phyloP scores from a whole-genome alignment of 169 alveolate species.

The Plasmodium relictum region DNA sequence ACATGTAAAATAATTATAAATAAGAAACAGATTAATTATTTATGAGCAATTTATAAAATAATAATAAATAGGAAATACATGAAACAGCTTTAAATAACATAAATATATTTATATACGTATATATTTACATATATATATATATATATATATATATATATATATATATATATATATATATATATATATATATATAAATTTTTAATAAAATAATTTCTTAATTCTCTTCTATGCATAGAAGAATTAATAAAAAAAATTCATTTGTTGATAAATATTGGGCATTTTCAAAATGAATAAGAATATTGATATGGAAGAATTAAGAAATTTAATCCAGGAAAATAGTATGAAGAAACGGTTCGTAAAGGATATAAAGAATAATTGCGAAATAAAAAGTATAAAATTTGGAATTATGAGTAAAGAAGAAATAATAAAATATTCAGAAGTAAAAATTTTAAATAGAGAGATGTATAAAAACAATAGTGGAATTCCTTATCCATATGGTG shows the following conservation, averaged over 20 bases:
- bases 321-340: slow-evolving; percentile 13
- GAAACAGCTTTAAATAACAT: not conserved
- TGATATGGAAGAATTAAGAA: slow-evolving; percentile 30
- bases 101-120: not conserved
- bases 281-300: not conserved
- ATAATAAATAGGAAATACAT: no score
- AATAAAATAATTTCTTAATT: not conserved
- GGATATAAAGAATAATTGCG: slow-evolving; percentile 54
- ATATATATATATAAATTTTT: not conserved
- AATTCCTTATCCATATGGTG: slow-evolving; percentile 88
- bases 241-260: not conserved
- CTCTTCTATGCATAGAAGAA: slow-evolving; percentile 1
- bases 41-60: no score
- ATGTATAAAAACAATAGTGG: slow-evolving; percentile 84
- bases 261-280: not conserved
- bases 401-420: slow-evolving; percentile 87
- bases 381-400: slow-evolving; percentile 87
- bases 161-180: not conserved
- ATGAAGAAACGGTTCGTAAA: slow-evolving; percentile 42
- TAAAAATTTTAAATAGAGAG: slow-evolving; percentile 85
- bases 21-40: no score
- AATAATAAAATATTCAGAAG: slow-evolving; percentile 85
- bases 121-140: no score
- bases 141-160: not conserved
- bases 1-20: no score